phyloP scores from a whole-genome alignment of 2,329 filamentous ascomycete genomes.

The Sporothrix mexicana region DNA sequence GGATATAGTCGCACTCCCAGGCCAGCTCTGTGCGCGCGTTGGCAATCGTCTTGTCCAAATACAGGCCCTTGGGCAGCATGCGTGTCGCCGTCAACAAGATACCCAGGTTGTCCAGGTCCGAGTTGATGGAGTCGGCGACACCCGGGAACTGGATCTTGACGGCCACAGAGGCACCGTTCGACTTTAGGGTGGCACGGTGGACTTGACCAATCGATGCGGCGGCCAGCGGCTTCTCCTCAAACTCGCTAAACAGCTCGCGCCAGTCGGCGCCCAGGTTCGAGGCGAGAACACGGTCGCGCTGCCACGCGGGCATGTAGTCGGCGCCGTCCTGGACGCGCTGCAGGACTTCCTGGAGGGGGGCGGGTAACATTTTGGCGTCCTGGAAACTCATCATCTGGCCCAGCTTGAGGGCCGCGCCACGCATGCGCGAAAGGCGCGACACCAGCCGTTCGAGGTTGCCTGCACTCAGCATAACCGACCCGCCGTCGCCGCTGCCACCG shows the following conservation, averaged over 20 bases:
- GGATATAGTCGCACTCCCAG: conserved; percentile 96
- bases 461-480: conserved; percentile 85
- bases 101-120: conserved; percentile 90
- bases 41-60: conserved; percentile 95
- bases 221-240: conserved; percentile 90
- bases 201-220: conserved; percentile 98
- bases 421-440: conserved; percentile 91
- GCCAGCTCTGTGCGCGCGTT: conserved; percentile 90
- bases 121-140: conserved; percentile 94
- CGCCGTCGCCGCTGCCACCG: conserved; percentile 60
- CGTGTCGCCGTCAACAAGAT: conserved; percentile 89
- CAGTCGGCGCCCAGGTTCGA: conserved; percentile 82
- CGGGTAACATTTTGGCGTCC: conserved; percentile 92
- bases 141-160: conserved; percentile 98
- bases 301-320: conserved; percentile 96
- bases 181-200: conserved; percentile 80
- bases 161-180: conserved; percentile 76
- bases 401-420: conserved; percentile 93
- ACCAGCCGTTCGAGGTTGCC: conserved; percentile 94
- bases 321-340: conserved; percentile 95
- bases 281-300: conserved; percentile 82
- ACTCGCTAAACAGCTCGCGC: conserved; percentile 80
- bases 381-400: conserved; percentile 99
- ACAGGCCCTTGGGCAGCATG: conserved; percentile 87
- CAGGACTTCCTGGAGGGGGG: conserved; percentile 83